Evolutionary conservation across 441 rosid genomes (phyloP).

Genomic region (Syzygium syzygioides): DNA sequence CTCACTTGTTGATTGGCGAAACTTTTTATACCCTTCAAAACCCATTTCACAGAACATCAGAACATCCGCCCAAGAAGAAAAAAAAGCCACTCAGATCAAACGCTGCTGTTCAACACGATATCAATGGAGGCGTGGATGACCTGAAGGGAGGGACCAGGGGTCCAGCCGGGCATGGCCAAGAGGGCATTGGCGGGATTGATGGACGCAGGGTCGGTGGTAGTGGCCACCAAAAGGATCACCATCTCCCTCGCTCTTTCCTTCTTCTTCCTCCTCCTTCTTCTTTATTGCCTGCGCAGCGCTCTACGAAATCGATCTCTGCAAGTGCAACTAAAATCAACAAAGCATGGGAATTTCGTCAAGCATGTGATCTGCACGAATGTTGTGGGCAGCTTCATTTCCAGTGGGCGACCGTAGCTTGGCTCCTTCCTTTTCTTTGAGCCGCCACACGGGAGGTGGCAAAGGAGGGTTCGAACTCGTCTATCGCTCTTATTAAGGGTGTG

Average conservation of each 20-base stretch:
- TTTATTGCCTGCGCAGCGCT: neutral
- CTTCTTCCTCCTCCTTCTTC: neutral
- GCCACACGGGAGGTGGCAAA: neutral
- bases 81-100: neutral
- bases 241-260: constrained; percentile 7
- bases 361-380: neutral
- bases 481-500: neutral
- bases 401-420: neutral
- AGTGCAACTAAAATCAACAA: neutral
- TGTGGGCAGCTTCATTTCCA: neutral
- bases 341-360: neutral
- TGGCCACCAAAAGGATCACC: constrained; percentile 74
- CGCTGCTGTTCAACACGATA: neutral
- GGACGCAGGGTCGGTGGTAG: constrained; percentile 74
- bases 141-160: constrained; percentile 33
- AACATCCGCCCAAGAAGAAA: neutral
- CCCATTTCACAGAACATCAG: neutral
- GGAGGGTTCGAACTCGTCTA: neutral
- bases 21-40: constrained; percentile 48
- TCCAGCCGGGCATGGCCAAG: constrained; percentile 66
- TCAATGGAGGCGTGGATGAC: constrained; percentile 13
- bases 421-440: neutral
- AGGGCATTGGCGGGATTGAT: constrained; percentile 75
- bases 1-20: constrained; percentile 45
- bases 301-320: neutral